Percentiles rank a stretch among this genome's conserved stretches.
Evolutionary conservation across 805 yeast species (phyloP).

Genomic region (Candida broadrunensis): DNA sequence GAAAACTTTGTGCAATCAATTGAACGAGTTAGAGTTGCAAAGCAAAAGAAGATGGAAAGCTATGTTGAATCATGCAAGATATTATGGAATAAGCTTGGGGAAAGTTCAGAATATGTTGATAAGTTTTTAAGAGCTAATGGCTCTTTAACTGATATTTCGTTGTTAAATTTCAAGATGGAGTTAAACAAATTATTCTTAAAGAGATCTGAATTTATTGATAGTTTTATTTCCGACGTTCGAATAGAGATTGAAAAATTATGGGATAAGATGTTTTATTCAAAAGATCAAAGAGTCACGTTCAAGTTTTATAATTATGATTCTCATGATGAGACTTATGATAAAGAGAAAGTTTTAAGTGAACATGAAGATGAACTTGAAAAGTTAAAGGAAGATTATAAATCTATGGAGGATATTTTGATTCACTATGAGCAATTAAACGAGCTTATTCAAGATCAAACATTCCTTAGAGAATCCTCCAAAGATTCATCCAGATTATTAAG

Average conservation of each 20-base stretch:
- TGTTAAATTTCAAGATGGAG: constrained; percentile 55
- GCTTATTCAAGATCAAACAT: constrained; percentile 56
- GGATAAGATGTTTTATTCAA: constrained; percentile 58
- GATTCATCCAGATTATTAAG: constrained; percentile 78
- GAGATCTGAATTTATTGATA: constrained; percentile 63
- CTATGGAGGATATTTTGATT: constrained; percentile 53
- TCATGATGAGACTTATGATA: constrained; percentile 37
- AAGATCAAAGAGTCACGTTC: constrained; percentile 48
- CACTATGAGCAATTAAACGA: constrained; percentile 54
- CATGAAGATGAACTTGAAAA: constrained; percentile 63
- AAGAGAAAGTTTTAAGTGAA: constrained; percentile 57
- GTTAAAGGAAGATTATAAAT: constrained; percentile 48
- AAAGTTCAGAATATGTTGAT: constrained; percentile 37
- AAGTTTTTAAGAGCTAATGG: constrained; percentile 45
- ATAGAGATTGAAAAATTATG: constrained; percentile 58
- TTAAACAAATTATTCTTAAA: constrained; percentile 54
- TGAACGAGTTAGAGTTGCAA: constrained; percentile 26
- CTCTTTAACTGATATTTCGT: constrained; percentile 43
- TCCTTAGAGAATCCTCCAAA: constrained; percentile 65
- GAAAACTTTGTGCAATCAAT: constrained; percentile 28
- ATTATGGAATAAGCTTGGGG: constrained; percentile 59
- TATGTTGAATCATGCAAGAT: constrained; percentile 39
- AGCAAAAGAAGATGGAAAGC: constrained; percentile 34
- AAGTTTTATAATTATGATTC: constrained; percentile 30
- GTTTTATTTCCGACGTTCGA: constrained; percentile 64